Conservation (phyloP, 768 basidiomycete genomes). For the Thelephora aurantiotincta region DNA sequence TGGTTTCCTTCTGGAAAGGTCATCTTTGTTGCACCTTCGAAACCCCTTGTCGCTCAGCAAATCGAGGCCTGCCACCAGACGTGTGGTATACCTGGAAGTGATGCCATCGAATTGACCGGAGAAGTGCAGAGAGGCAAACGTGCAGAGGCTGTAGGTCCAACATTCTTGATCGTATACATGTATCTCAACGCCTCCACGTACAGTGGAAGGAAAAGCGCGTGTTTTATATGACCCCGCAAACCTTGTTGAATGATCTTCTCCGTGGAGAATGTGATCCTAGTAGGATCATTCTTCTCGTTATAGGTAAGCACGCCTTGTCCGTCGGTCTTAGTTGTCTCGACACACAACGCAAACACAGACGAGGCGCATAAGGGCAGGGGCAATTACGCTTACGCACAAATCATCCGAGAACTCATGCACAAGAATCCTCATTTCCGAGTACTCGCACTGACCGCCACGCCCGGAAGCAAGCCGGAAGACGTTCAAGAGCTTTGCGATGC, state of each 20-base stretch:
- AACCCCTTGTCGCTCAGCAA: constrained; percentile 92
- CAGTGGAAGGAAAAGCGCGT: constrained; percentile 78
- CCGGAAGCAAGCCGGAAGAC: constrained; percentile 73
- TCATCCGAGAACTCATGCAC: constrained; percentile 81
- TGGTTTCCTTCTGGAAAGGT: constrained; percentile 92
- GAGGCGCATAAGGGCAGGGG: constrained; percentile 94
- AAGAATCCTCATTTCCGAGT: constrained; percentile 91
- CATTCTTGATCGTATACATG: not conserved
- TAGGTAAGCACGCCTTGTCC: constrained; percentile 37
- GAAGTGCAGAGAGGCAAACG: constrained; percentile 40
- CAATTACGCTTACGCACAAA: constrained; percentile 83
- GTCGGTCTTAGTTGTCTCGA: not conserved
- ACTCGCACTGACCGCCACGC: constrained; percentile 90
- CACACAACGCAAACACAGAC: constrained; percentile 32
- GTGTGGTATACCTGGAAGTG: constrained; percentile 83
- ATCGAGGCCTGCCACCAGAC: constrained; percentile 84
- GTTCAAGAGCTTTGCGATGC: constrained; percentile 87
- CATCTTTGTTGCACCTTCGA: constrained; percentile 91
- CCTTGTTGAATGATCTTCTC: constrained; percentile 74
- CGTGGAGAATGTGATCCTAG: constrained; percentile 59
- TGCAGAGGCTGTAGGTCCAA: constrained; percentile 38
- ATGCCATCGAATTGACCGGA: constrained; percentile 83
- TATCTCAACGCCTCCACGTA: not conserved
- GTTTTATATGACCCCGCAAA: constrained; percentile 95
- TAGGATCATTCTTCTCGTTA: constrained; percentile 77